A percentile compares a stretch with the other conserved stretches of the same genome.
Conservation (phyloP, 495 filamentous ascomycete species). For the Pseudevernia furfuracea region DNA sequence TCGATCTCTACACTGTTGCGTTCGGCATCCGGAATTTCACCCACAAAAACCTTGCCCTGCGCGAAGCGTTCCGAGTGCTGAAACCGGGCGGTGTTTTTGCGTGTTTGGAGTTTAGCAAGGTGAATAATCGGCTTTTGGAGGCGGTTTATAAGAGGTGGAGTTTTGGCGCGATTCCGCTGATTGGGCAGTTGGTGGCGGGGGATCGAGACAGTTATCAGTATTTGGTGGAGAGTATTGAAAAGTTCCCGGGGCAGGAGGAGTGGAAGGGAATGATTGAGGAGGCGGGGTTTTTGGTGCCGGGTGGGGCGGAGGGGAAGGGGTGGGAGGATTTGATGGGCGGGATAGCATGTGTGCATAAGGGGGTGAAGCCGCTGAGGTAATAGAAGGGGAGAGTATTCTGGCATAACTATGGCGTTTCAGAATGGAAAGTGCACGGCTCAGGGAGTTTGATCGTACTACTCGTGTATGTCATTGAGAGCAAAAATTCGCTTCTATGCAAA, state of each 20-base stretch:
- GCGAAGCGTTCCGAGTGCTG: conserved; percentile 77
- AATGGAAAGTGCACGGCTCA: not conserved
- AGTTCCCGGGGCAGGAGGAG: conserved; percentile 76
- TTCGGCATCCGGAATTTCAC: conserved; percentile 98
- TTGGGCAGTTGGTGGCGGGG: conserved; percentile 90
- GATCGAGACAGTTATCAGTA: conserved; percentile 98
- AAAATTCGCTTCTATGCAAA: not conserved
- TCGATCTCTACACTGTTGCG: conserved; percentile 95
- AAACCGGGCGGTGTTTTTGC: conserved; percentile 95
- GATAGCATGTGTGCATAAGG: conserved; percentile 93
- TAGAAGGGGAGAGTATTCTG: not conserved
- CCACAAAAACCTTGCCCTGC: conserved; percentile 68
- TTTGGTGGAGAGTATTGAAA: conserved; percentile 94
- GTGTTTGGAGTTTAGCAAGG: conserved; percentile 90
- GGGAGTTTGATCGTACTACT: not conserved
- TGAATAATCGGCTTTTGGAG: conserved; percentile 64
- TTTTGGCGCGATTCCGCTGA: conserved; percentile 86
- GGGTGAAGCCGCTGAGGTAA: conserved; percentile 68
- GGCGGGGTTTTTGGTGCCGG: conserved; percentile 76
- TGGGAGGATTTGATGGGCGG: conserved; percentile 86
- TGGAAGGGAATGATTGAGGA: conserved; percentile 81
- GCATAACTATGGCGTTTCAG: conserved; percentile 10
- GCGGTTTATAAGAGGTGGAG: conserved; percentile 93
- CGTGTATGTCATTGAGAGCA: not conserved
- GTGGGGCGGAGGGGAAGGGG: conserved; percentile 46